Evolutionary conservation across 2,329 filamentous ascomycete genomes (phyloP).

Genomic region (Geoglossum cookeanum): DNA sequence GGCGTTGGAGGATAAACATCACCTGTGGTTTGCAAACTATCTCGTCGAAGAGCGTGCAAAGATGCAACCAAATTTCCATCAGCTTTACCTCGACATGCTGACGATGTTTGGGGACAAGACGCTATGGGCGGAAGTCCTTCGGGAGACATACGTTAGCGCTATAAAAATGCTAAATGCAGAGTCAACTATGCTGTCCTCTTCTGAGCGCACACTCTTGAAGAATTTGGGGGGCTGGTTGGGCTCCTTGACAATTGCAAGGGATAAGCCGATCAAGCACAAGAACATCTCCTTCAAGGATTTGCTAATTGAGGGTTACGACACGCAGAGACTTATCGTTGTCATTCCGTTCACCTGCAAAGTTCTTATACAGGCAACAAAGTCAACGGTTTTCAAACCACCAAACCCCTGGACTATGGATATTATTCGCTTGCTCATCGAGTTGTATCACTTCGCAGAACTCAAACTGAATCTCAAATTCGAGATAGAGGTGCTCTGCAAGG

Average conservation of each 20-base stretch:
- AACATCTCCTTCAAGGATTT: slow-evolving; percentile 96
- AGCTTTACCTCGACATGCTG: slow-evolving; percentile 78
- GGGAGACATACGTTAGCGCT: slow-evolving; percentile 80
- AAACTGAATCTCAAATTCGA: slow-evolving; percentile 97
- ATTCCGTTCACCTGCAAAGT: slow-evolving; percentile 98
- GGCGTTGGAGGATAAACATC: slow-evolving; percentile 59
- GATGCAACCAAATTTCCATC: slow-evolving; percentile 91
- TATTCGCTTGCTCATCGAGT: slow-evolving; percentile 70
- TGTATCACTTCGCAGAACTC: slow-evolving; percentile 82
- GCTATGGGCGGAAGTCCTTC: slow-evolving; percentile 74
- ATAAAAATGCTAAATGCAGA: slow-evolving; percentile 81
- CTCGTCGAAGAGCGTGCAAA: slow-evolving; percentile 92
- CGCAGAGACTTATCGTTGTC: slow-evolving; percentile 73
- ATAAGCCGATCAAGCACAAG: slow-evolving; percentile 88
- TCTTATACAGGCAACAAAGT: slow-evolving; percentile 63
- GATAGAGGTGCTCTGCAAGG: slow-evolving; percentile 92
- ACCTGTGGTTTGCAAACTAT: slow-evolving; percentile 93
- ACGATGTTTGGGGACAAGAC: slow-evolving; percentile 60
- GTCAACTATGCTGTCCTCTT: slow-evolving; percentile 61
- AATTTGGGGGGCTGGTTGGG: slow-evolving; percentile 90
- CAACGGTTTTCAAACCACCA: slow-evolving; percentile 77
- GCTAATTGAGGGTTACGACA: slow-evolving; percentile 82
- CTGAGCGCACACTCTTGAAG: slow-evolving; percentile 75
- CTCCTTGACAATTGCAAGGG: slow-evolving; percentile 74
- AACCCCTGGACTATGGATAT: slow-evolving; percentile 99